Evolutionary conservation across 441 rosid genomes (phyloP).

Genomic region (Melastoma candidum): DNA sequence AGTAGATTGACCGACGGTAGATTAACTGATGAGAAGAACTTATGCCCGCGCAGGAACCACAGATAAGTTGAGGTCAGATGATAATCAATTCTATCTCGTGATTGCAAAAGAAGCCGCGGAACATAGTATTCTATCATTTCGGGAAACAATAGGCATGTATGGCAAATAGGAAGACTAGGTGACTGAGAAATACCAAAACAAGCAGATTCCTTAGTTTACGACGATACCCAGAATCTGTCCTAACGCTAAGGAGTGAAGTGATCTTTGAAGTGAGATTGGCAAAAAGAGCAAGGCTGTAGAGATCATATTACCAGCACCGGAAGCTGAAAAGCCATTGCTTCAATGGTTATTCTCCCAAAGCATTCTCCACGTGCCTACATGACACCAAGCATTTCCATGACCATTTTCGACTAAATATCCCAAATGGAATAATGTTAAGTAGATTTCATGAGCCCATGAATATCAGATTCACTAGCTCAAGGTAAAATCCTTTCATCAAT

Average conservation of each 20-base stretch:
- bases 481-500: neutral
- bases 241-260: neutral
- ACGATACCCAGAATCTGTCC: neutral
- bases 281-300: neutral
- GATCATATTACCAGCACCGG: constrained; percentile 51
- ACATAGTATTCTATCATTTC: too few species aligned
- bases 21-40: too few species aligned
- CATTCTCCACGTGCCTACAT: constrained; percentile 85
- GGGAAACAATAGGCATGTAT: too few species aligned
- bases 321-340: constrained; percentile 90
- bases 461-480: neutral
- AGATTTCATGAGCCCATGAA: too few species aligned
- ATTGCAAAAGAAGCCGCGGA: too few species aligned
- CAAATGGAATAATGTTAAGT: too few species aligned
- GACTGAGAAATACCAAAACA: too few species aligned
- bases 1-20: neutral
- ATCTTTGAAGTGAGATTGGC: neutral
- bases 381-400: constrained; percentile 1
- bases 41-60: too few species aligned
- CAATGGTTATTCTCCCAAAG: constrained; percentile 90
- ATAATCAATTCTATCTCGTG: too few species aligned
- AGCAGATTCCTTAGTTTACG: neutral
- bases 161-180: too few species aligned
- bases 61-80: too few species aligned
- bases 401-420: too few species aligned